Evolutionary conservation across 805 yeast genomes (phyloP).

Genomic region (Teunomyces gatunensis): DNA sequence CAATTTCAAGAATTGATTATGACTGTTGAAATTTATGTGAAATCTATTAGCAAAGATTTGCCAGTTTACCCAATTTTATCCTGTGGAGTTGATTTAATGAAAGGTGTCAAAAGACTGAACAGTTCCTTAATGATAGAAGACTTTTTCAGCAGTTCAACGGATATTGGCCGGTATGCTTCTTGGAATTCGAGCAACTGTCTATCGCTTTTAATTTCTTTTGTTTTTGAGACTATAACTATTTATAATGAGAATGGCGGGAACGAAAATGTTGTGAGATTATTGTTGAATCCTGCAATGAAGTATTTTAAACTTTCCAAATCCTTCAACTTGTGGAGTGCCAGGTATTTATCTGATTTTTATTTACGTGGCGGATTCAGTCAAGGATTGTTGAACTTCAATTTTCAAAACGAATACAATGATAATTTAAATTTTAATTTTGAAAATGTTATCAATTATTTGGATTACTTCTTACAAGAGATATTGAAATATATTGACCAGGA

Average conservation of each 20-base stretch:
- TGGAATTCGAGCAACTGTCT: background rate
- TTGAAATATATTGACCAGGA: slow-evolving; percentile 12
- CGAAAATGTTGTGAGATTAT: slow-evolving; percentile 4
- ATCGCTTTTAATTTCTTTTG: slow-evolving; percentile 3
- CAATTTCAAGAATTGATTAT: background rate
- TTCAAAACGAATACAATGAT: slow-evolving; percentile 5
- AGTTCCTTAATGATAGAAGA: slow-evolving; percentile 9
- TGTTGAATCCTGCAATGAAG: slow-evolving; percentile 3
- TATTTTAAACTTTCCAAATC: slow-evolving; percentile 9
- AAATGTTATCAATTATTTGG: slow-evolving; percentile 17
- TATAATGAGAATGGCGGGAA: background rate
- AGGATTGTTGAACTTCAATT: slow-evolving; percentile 3
- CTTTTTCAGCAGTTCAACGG: slow-evolving; percentile 11
- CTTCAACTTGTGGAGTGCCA: slow-evolving; percentile 22
- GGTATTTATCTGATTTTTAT: slow-evolving; percentile 21
- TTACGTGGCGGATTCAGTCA: slow-evolving; percentile 16
- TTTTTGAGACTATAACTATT: slow-evolving; percentile 7
- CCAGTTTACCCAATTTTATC: background rate
- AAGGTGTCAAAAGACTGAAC: background rate
- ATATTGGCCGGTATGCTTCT: background rate
- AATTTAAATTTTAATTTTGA: slow-evolving; percentile 15
- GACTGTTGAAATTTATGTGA: background rate
- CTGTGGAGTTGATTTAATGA: slow-evolving; percentile 4
- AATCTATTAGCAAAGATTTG: background rate
- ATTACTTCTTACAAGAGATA: slow-evolving; percentile 26